phyloP scores from a whole-genome alignment of 1,139 yeast genomes.

The Taiozyma sp. region DNA sequence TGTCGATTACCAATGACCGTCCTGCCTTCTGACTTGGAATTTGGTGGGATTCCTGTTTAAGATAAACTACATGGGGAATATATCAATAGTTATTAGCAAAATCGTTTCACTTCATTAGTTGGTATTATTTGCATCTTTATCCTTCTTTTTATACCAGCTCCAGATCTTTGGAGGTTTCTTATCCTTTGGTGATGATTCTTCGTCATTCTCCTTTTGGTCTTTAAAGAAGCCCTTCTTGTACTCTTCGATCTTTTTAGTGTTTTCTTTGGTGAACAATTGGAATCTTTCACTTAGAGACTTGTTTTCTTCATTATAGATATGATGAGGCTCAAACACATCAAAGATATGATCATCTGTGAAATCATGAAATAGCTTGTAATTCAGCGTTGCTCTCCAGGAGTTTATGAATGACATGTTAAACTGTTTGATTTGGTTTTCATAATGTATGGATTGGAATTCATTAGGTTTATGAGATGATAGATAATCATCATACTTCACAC shows the following conservation, averaged over 20 bases:
- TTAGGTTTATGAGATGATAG: slow-evolving; percentile 32
- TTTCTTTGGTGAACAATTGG: slow-evolving; percentile 22
- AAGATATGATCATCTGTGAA: slow-evolving; percentile 85
- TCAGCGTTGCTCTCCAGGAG: slow-evolving; percentile 61
- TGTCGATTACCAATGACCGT: slow-evolving; percentile 30
- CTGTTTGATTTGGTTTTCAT: slow-evolving; percentile 33
- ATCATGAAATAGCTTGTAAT: slow-evolving; percentile 62
- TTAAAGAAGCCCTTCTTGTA: slow-evolving; percentile 12
- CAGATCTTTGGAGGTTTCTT: slow-evolving; percentile 13
- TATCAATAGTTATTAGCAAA: background rate
- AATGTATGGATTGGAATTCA: slow-evolving; percentile 10
- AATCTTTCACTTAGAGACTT: slow-evolving; percentile 30
- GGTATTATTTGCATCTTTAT: background rate
- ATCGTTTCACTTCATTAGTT: slow-evolving; percentile 10
- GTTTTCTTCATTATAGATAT: slow-evolving; percentile 33
- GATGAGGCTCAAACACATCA: slow-evolving; percentile 80
- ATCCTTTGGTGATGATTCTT: slow-evolving; percentile 1
- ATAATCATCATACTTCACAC: slow-evolving; percentile 66
- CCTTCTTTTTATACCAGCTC: slow-evolving; percentile 17
- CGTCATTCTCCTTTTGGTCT: slow-evolving; percentile 7
- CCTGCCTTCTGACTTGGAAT: slow-evolving; percentile 27
- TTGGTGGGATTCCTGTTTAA: slow-evolving; percentile 25
- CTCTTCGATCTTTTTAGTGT: slow-evolving; percentile 20
- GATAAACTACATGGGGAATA: background rate
- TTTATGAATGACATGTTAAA: slow-evolving; percentile 56